Evolutionary conservation across 805 yeast species (phyloP).

Genomic region (Candida ovalis): DNA sequence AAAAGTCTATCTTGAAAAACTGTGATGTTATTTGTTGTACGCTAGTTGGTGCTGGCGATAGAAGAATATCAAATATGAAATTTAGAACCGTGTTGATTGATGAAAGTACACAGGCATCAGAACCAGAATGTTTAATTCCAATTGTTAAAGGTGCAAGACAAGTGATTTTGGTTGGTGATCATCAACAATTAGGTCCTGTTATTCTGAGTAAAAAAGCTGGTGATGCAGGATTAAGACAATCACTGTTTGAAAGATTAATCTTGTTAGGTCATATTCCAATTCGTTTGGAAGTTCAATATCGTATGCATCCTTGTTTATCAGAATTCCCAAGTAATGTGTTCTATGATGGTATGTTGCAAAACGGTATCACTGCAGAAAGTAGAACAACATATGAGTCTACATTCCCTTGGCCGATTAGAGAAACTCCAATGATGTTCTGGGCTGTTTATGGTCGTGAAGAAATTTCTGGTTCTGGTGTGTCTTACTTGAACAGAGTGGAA

Average conservation of each 20-base stretch:
- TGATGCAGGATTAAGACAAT: conserved; percentile 81
- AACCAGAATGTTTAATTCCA: conserved; percentile 88
- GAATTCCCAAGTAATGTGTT: conserved; percentile 90
- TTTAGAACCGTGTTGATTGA: conserved; percentile 84
- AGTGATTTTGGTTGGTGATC: conserved; percentile 87
- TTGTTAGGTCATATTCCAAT: conserved; percentile 80
- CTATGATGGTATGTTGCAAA: conserved; percentile 87
- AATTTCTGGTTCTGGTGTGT: conserved; percentile 74
- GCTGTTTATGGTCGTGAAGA: conserved; percentile 86
- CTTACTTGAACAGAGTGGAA: conserved; percentile 81
- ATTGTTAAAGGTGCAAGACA: conserved; percentile 87
- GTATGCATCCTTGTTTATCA: conserved; percentile 88
- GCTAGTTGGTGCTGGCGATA: conserved; percentile 89
- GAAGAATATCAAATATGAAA: conserved; percentile 46
- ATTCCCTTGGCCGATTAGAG: conserved; percentile 90
- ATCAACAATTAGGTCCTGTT: conserved; percentile 93
- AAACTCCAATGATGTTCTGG: conserved; percentile 96
- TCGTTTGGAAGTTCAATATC: conserved; percentile 85
- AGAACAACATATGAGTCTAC: conserved; percentile 50
- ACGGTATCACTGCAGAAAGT: conserved; percentile 81
- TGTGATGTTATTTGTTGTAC: conserved; percentile 87
- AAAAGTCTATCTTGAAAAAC: conserved; percentile 42
- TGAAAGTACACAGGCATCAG: conserved; percentile 92
- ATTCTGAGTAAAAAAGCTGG: conserved; percentile 76
- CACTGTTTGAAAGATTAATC: conserved; percentile 82